These are phyloP conservation scores for Debaryomyces psychrophilus DNA, from an alignment of 1,139 yeast genomes.

Conservation along the genomic window DNA sequence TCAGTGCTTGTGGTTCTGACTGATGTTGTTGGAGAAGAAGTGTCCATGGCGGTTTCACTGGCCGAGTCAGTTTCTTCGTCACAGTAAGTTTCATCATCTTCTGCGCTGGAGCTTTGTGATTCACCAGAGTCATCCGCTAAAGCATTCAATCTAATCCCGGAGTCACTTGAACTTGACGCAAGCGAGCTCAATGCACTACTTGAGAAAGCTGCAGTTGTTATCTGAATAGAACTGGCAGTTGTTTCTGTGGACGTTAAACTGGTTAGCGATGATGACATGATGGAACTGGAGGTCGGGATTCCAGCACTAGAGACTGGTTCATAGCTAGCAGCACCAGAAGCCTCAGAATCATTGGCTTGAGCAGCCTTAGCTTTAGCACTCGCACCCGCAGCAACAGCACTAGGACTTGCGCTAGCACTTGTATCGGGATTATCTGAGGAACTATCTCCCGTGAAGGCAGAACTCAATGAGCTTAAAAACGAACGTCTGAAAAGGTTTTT, in stretches of 20 bases:
- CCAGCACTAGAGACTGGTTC: slow-evolving; percentile 1
- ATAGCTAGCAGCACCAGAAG: slow-evolving; percentile 14
- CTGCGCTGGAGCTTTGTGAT: background rate
- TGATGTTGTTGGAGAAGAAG: background rate
- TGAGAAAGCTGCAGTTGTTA: slow-evolving; percentile 10
- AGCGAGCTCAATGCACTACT: background rate
- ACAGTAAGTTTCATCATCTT: slow-evolving; percentile 8
- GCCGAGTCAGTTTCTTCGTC: slow-evolving; percentile 5
- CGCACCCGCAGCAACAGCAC: slow-evolving; percentile 14
- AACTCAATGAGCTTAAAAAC: slow-evolving; percentile 13
- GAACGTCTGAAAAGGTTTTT: slow-evolving; percentile 22
- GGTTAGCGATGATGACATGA: slow-evolving; percentile 8
- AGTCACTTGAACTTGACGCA: background rate
- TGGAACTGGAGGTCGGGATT: background rate
- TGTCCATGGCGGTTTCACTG: background rate
- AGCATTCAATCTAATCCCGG: background rate
- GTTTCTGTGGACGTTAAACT: slow-evolving; percentile 10
- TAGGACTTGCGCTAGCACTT: slow-evolving; percentile 13
- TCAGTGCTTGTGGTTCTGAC: background rate
- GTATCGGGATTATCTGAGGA: slow-evolving; percentile 10
- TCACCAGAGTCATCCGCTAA: slow-evolving; percentile 1
- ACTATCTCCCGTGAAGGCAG: slow-evolving; percentile 5
- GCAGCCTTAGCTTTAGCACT: slow-evolving; percentile 15
- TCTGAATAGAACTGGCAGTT: slow-evolving; percentile 11
- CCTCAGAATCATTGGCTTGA: slow-evolving; percentile 13